Evolutionary conservation across 495 filamentous ascomycete species (phyloP).

Genomic region (Oleoguttula mirabilis): DNA sequence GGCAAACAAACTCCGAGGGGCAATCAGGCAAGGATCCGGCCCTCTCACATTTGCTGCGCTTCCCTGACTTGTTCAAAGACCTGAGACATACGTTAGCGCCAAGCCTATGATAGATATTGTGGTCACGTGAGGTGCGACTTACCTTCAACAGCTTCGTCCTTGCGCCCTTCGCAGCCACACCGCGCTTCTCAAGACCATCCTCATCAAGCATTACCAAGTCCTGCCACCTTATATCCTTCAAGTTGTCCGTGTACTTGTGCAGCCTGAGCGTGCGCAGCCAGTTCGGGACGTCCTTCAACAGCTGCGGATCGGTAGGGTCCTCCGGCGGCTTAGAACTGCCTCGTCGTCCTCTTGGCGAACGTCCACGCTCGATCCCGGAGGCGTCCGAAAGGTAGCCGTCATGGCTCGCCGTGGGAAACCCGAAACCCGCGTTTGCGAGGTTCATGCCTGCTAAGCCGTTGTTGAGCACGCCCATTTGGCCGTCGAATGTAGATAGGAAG

Average conservation of each 20-base stretch:
- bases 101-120: not conserved
- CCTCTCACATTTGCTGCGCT: too few species aligned
- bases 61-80: conserved; percentile 88
- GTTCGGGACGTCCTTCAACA: conserved; percentile 89
- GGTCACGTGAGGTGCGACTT: conserved; percentile 18
- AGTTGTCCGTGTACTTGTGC: conserved; percentile 97
- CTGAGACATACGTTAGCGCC: conserved; percentile 33
- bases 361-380: conserved; percentile 75
- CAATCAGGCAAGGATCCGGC: too few species aligned
- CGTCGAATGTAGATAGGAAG: conserved; percentile 82
- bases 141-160: conserved; percentile 98
- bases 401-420: not conserved
- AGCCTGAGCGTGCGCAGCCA: conserved; percentile 91
- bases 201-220: conserved; percentile 87
- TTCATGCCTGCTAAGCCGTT: conserved; percentile 60
- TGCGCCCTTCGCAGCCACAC: conserved; percentile 90
- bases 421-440: conserved; percentile 41
- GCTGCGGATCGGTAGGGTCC: conserved; percentile 81
- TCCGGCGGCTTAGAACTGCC: conserved; percentile 96
- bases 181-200: conserved; percentile 81
- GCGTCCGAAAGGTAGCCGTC: conserved; percentile 95
- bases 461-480: conserved; percentile 54
- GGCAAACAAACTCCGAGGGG: too few species aligned
- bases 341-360: conserved; percentile 82
- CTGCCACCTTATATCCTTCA: conserved; percentile 96